Base-by-base conservation (phyloP, 371 early-diverging fungal species). In the Mucor sp. region DNA sequence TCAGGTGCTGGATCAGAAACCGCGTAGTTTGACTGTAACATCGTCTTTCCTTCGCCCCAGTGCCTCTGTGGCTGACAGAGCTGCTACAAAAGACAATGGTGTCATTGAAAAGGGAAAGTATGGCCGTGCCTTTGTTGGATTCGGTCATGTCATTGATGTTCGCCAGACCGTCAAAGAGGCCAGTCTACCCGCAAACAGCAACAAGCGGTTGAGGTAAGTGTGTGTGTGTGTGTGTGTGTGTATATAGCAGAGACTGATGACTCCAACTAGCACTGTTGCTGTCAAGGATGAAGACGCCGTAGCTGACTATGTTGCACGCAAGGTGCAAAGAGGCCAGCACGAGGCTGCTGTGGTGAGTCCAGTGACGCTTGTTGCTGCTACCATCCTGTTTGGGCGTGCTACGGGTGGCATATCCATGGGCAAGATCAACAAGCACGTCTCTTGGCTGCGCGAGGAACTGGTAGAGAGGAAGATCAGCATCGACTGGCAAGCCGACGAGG, bases 401-500 rank as follows among this genome's bases (percentile, higher is more conserved):
- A 66, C 65, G 1, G 67, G 67, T 6, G 79, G 81, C 19, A 76
- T 84, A 11, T 60, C 73, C 1, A 60, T 84, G 63, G 79, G 79
- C 50, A 78, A 71, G 37, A 64, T 83, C 15, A 65, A 79, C 58
- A 74, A 76, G n/a, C 77, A 75, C 44, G 71, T 80, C 2, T 66
- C 60, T 21, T 81, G 84, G 81, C 65, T 81, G 28, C 70, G 76
- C 27, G 66, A 74, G 19, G 77, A 80, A 25, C 17, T 83, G 1
- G 28, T 60, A 0, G 65, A 71, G 14, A 80, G 74, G 41, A 50
- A 62, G 2, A 70, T 80, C 21, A 62, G 60, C 14, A 35, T 84
- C 9, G 84, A 84, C 32, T 84, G 84, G 84, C 75, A 84, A 61
- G 76, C 73, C 0, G 78, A 75, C 67, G 84, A 84, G 58, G 84